Evolutionary conservation across 352 stramenopile species (phyloP), one percentile per base, ranked within the genome.

Genomic region (Pythium rishiriense): DNA sequence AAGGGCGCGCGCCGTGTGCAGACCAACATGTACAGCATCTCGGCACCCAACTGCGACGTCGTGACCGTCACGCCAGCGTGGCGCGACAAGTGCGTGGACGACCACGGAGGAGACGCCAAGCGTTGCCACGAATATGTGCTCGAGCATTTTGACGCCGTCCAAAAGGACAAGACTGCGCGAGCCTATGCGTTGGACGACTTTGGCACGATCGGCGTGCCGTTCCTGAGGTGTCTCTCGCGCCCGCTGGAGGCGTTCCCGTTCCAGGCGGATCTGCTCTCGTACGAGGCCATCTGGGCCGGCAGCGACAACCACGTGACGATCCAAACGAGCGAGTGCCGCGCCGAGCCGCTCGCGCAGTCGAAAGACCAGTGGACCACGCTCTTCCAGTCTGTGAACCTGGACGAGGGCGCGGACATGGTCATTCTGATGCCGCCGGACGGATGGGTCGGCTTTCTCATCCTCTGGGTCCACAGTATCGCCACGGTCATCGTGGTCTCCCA

Each of bases 231-330:
- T 46, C 54, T 64, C 21, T 75, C 73, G 4, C 73, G 79, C 22
- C 73, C 79, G 2, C 46, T 69, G 4, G 31, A 45, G 1, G 45
- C 56, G 7, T 88, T 88, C 65, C 48, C 62, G 24, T 88, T 76
- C 60, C 74, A 83, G 12, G 83, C 79, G 9, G 79, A 88, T 58
- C 53, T 85, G 37, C 71, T 88, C 70, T 67, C 79, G 12, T 62
- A 79, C 7, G 68, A 85, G 55, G 71, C 68, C 0, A 85, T 72
- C 52, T 88, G 76, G 79, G 64, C 75, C 0, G 79, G 79, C 3
- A 73, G 70, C 0, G 73, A 64, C 17, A 78, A 78, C 50, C 68
- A 79, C 48, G 49, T 85, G 2, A 66, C 83, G 42, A 65, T 88
- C 9, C 73, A 83, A 24, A 82, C 58, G 11, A 88, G 79, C 39